These are phyloP conservation scores for Rhizopus arrhizus DNA, from an alignment of 371 early-diverging fungal species.

Conservation along the genomic window DNA sequence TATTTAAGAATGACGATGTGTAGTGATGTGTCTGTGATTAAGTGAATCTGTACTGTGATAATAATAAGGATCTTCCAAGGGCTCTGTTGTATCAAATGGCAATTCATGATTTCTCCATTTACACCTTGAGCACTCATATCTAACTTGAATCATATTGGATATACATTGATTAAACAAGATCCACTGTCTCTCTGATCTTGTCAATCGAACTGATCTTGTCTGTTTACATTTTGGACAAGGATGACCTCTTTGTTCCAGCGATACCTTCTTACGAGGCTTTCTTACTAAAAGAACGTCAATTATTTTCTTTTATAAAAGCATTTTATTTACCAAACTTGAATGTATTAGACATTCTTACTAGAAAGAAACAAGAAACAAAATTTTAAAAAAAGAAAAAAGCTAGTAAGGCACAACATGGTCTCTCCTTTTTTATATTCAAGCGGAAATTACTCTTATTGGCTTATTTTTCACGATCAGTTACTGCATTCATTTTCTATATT, in stretches of 20 bases:
- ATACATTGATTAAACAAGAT: constrained; percentile 44
- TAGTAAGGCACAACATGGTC: background rate
- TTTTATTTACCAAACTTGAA: background rate
- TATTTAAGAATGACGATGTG: background rate
- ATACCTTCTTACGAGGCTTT: constrained; percentile 41
- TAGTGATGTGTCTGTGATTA: no score
- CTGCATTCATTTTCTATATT: no score
- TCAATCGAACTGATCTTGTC: constrained; percentile 41
- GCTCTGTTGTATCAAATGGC: constrained; percentile 20
- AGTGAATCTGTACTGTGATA: background rate
- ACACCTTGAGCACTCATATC: constrained; percentile 50
- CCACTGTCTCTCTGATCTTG: constrained; percentile 41
- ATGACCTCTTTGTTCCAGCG: constrained; percentile 40
- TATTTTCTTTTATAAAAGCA: background rate
- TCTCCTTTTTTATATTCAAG: background rate
- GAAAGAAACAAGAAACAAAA: background rate
- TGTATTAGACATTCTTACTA: background rate
- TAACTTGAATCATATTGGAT: constrained; percentile 42
- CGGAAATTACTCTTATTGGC: background rate
- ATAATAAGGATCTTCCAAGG: background rate
- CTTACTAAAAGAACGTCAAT: constrained; percentile 24
- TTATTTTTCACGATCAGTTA: no score
- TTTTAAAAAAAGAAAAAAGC: no score
- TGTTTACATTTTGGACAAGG: constrained; percentile 47
- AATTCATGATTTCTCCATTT: constrained; percentile 43